Evolutionary conservation across 2,329 filamentous ascomycete species (phyloP), one percentile per base, ranked within the genome.

Genomic region (Fusarium sp.): DNA sequence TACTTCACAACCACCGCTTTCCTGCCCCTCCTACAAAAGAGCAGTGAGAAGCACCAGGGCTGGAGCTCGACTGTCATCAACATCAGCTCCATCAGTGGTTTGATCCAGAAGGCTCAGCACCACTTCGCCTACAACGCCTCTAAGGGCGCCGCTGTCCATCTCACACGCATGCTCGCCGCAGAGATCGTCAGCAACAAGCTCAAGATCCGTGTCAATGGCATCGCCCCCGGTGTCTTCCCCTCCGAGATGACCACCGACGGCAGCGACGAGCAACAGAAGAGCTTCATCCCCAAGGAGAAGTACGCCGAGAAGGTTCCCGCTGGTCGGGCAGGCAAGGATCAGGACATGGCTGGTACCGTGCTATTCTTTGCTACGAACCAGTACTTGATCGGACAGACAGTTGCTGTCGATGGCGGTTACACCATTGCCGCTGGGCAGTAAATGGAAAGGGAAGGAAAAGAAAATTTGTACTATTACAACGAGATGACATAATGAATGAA

Each of bases 301-400:
- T 91, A 90, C 71, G 84, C 83, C 42, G 80, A 81, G 0, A 88
- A 88, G 13, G 87, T 93, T 43, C 91, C 91, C 1, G 80, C 92
- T 17, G 85, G 84, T 1, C 81, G 92, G 15, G 92, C 93, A 48
- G 92, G 92, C 4, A 88, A 84, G 40, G 88, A 91, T 8, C 83
- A 92, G 76, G 91, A 94, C 75, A 90, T 94, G 73, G 91, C 91
- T 0, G 88, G 88, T 9, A 82, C 90, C 0, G 90, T 91, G 72
- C 79, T 94, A 53, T 93, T 81, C 63, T 76, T 79, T 45, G 81
- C 79, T 5, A 73, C 69, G 4, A 84, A 84, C 53, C 82, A 84
- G 74, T 85, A 84, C 52, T 49, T 84, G 17, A 80, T 82, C 24
- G 82, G 82, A 0, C 79, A 83, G 75, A 81, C 77, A 1, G 28